These are phyloP conservation scores for Cryptococcus hybrid DNA, from an alignment of 1,284 basidiomycete genomes.

Conservation along the genomic window DNA sequence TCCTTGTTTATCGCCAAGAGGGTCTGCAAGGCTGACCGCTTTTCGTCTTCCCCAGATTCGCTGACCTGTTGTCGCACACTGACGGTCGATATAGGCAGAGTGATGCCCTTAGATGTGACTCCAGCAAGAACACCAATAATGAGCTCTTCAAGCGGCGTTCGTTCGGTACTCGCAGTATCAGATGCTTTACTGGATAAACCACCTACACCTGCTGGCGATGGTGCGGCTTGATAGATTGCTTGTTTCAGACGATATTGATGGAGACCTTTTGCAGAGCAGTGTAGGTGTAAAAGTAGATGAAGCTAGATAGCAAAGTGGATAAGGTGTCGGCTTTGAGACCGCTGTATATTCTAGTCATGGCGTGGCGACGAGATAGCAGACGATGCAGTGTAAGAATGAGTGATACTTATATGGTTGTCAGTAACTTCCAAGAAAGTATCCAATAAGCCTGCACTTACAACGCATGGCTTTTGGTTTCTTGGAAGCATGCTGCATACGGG, in stretches of 20 bases:
- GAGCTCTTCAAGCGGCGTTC: slow-evolving; percentile 44
- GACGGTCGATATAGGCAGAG: slow-evolving; percentile 53
- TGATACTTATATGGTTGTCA: not conserved
- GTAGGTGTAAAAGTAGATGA: slow-evolving; percentile 48
- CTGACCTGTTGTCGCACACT: slow-evolving; percentile 52
- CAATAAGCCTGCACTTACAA: slow-evolving; percentile 12
- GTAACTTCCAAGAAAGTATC: slow-evolving; percentile 6
- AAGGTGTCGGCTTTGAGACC: slow-evolving; percentile 50
- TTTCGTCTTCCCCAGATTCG: slow-evolving; percentile 31
- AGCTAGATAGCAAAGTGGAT: slow-evolving; percentile 49
- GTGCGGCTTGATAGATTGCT: slow-evolving; percentile 1
- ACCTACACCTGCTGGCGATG: slow-evolving; percentile 27
- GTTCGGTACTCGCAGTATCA: not conserved
- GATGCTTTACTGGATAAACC: slow-evolving; percentile 7
- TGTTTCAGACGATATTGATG: slow-evolving; percentile 12
- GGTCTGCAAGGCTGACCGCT: slow-evolving; percentile 12
- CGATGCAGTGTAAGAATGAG: slow-evolving; percentile 22
- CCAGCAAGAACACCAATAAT: slow-evolving; percentile 52
- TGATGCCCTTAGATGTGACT: slow-evolving; percentile 48
- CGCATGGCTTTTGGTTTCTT: slow-evolving; percentile 10
- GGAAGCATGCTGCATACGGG: slow-evolving; percentile 39
- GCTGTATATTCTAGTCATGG: slow-evolving; percentile 35
- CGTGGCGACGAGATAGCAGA: slow-evolving; percentile 22
- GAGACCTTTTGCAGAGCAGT: slow-evolving; percentile 31
- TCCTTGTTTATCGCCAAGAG: slow-evolving; percentile 21